Conservation (phyloP, 306 rosid genomes). For the Vigna nakashimae region DNA sequence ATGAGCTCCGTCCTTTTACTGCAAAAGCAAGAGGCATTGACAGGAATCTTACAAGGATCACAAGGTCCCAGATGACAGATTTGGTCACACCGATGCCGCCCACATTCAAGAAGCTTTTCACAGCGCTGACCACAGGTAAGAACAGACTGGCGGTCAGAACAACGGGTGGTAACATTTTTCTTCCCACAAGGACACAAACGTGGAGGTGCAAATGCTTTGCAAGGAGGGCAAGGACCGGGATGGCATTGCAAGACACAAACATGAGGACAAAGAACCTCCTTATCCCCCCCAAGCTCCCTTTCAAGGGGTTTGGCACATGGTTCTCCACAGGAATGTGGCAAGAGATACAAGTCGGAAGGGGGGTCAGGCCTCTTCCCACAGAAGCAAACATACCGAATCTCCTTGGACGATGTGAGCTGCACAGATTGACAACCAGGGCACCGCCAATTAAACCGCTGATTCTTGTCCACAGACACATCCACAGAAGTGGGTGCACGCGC, state of each 20-base stretch:
- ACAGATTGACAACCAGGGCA: conserved; percentile 95
- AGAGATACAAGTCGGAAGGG: conserved; percentile 81
- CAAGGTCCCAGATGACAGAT: conserved; percentile 86
- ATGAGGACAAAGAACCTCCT: conserved; percentile 84
- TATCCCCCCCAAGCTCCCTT: conserved; percentile 54
- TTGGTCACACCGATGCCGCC: conserved; percentile 68
- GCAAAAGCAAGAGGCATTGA: conserved; percentile 83
- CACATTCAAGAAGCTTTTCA: conserved; percentile 75
- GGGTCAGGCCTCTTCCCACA: conserved; percentile 90
- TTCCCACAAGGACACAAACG: conserved; percentile 82
- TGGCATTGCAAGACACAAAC: conserved; percentile 94
- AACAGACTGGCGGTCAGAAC: conserved; percentile 71
- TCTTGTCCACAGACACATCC: conserved; percentile 68
- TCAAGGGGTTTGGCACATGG: conserved; percentile 82
- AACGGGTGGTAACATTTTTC: conserved; percentile 74
- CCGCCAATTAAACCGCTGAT: conserved; percentile 83
- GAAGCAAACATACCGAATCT: conserved; percentile 75
- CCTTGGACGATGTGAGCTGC: conserved; percentile 67
- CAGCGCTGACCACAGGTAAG: conserved; percentile 81
- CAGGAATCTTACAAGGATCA: conserved; percentile 67
- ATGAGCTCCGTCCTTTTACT: conserved; percentile 58
- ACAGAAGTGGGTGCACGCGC: conserved; percentile 83
- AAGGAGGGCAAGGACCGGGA: conserved; percentile 96
- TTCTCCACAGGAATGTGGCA: conserved; percentile 95
- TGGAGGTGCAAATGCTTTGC: conserved; percentile 86